Evolutionary conservation across 768 basidiomycete genomes (phyloP), one percentile per base, ranked within the genome.

Genomic region (Boletus eberwhitei): DNA sequence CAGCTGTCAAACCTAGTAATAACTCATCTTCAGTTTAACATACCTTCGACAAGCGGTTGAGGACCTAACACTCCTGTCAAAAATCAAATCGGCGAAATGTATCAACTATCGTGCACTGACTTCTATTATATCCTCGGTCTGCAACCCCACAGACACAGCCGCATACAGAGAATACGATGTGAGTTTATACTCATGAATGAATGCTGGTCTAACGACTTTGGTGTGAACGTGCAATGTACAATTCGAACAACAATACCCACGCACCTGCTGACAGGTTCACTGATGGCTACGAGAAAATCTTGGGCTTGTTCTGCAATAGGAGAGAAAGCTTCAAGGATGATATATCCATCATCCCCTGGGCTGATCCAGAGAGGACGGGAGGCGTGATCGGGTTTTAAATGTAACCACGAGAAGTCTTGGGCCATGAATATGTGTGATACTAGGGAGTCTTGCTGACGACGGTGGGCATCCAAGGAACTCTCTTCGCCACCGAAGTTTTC

Each of bases 121-220:
- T 78, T 95, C 93, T 71, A 98, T 97, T 63, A 98, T 98, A 71
- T 98, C 95, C 63, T 96, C 89, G 9, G 97, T 98, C 70, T 98
- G 93, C 29, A 99, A 77, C 29, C 97, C 97, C 56, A 99, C 97
- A 14, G 96, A 98, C 58, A 99, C 96, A 47, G 97, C 97, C 56
- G 97, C 97, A 72, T 99, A 98, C 16, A 99, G 78, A 17, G 96
- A 98, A 73, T 98, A 97, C 42, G 94, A 88, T 53, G 96, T 98
- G 68, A 99, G 84, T 75, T 96, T 93, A 80, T 98, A 99, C 78
- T 98, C 97, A 75, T 99, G 96, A 59, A 98, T 95, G 74, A 96
- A 93, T 45, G 93, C 87, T 49, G 97, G 97, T 78, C 96, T 96
- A 60, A 29, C 38, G 53, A 59, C 46, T 39, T 57, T 39, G 43